Conservation (phyloP, 75 land plant species). For the Cupressus sempervirens region DNA sequence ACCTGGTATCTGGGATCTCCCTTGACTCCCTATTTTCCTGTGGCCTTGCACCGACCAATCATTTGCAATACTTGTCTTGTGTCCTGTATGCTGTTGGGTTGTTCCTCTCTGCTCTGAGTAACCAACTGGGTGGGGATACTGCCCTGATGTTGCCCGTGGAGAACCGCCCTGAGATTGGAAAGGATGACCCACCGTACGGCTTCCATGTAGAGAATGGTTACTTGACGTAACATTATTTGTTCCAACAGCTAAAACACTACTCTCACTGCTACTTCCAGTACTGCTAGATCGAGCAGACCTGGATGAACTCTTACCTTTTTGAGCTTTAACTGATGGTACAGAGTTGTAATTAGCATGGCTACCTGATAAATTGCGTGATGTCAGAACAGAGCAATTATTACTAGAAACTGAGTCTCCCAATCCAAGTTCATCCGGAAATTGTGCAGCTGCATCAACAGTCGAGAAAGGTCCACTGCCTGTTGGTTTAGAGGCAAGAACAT, state of each 20-base stretch:
- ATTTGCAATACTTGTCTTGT: slow-evolving; percentile 35
- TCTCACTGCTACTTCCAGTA: slow-evolving; percentile 16
- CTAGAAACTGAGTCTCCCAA: slow-evolving; percentile 38
- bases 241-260: slow-evolving; percentile 13
- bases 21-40: slow-evolving; percentile 48
- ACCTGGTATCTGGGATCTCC: slow-evolving; percentile 40
- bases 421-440: slow-evolving; percentile 56
- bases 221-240: slow-evolving; percentile 14
- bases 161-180: slow-evolving; percentile 21
- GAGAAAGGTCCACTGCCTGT: slow-evolving; percentile 22
- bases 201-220: slow-evolving; percentile 27
- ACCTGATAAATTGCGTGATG: slow-evolving; percentile 4
- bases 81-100: slow-evolving; percentile 28
- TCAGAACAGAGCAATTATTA: not conserved
- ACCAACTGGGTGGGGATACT: slow-evolving; percentile 37
- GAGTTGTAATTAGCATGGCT: slow-evolving; percentile 7
- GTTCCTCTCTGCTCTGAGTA: slow-evolving; percentile 48
- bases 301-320: slow-evolving; percentile 27
- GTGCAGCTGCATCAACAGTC: slow-evolving; percentile 40
- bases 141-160: slow-evolving; percentile 28
- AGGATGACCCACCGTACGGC: slow-evolving; percentile 20
- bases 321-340: slow-evolving; percentile 13
- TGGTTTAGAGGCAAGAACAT: slow-evolving; percentile 24
- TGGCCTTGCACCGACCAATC: slow-evolving; percentile 50
- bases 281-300: slow-evolving; percentile 22